Evolutionary conservation across 179 eudicot genomes (phyloP), one percentile per base, ranked within the genome.

Genomic region (Silene noctiflora): DNA sequence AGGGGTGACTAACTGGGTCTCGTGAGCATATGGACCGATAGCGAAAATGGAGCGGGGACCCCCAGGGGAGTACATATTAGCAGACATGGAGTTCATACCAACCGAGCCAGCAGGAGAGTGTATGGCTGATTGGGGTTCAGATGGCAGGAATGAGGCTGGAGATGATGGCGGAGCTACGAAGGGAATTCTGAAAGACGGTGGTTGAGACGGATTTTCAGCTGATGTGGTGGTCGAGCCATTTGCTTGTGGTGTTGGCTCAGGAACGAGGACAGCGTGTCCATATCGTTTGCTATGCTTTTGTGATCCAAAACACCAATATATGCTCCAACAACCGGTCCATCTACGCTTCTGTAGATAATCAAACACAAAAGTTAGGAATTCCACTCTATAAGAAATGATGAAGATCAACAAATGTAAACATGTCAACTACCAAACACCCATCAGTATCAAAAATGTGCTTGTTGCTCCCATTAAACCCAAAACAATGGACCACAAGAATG

Each of bases 131-230:
- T 84, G 94, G 25, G 98, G 91, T 76, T 87, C 98, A 22, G 98
- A 92, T n/a, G 88, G 98, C 48, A 88, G 84, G 79, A 92, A 91
- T 48, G 98, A 94, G 20, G 96, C 98, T 19, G 98, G 98, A 71
- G 98, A 94, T 29, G 98, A 92, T 39, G 98, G 98, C 42, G 98
- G 98, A 9, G 98, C 98, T 31, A 83, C 84, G 29, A 94, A 90
- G 25, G 96, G 97, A 27, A 85, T 77, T 48, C 81, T 67, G 46
- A 78, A 39, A 22, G 91, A 39, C 33, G 91, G 83, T 29, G 86
- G 70, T 75, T 83, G 91, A 58, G 77, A 72, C 61, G 85, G 51
- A 78, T 75, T 84, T 77, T 85, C 83, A 56, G 85, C 16, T 11
- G 84, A 55, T 46, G 86, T 72, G 72, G 83, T 63, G 61, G 84